Conservation (phyloP, 2,329 filamentous ascomycete species). For the Zasmidium citrigriseum region DNA sequence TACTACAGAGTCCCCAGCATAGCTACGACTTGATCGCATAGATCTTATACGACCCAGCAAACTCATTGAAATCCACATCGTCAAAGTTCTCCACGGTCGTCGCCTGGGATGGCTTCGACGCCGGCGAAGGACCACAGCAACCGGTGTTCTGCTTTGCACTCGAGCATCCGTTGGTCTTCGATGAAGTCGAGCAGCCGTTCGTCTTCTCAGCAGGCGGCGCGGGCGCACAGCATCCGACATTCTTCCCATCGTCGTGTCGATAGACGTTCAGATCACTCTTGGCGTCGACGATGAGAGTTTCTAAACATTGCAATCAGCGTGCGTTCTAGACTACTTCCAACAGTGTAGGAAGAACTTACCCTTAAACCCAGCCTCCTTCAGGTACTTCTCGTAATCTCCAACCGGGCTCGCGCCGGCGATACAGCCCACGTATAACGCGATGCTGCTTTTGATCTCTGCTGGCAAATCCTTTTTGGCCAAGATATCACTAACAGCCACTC, state of each 20-base stretch:
- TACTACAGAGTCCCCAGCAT: not conserved
- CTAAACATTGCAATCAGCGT: not conserved
- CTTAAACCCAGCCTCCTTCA: slow-evolving; percentile 9
- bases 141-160: slow-evolving; percentile 7
- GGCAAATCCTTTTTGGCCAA: slow-evolving; percentile 11
- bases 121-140: slow-evolving; percentile 5
- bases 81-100: slow-evolving; percentile 1
- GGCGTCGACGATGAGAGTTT: slow-evolving; percentile 9
- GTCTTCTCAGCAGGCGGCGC: not conserved
- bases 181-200: not conserved
- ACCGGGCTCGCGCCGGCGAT: slow-evolving; percentile 10
- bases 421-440: slow-evolving; percentile 13
- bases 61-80: slow-evolving; percentile 13
- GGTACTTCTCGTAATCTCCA: slow-evolving; percentile 6
- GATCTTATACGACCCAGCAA: slow-evolving; percentile 12
- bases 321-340: not conserved
- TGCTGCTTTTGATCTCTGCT: slow-evolving; percentile 2
- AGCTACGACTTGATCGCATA: slow-evolving; percentile 10
- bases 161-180: not conserved
- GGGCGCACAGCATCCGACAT: slow-evolving; percentile 11
- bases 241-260: slow-evolving; percentile 5
- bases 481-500: slow-evolving; percentile 12
- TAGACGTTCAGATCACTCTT: slow-evolving; percentile 16
- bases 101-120: not conserved
- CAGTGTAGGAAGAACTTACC: not conserved